A percentile compares a stretch with the other conserved stretches of the same genome.
Evolutionary conservation across 768 basidiomycete genomes (phyloP).

Genomic region (Suillus subaureus): DNA sequence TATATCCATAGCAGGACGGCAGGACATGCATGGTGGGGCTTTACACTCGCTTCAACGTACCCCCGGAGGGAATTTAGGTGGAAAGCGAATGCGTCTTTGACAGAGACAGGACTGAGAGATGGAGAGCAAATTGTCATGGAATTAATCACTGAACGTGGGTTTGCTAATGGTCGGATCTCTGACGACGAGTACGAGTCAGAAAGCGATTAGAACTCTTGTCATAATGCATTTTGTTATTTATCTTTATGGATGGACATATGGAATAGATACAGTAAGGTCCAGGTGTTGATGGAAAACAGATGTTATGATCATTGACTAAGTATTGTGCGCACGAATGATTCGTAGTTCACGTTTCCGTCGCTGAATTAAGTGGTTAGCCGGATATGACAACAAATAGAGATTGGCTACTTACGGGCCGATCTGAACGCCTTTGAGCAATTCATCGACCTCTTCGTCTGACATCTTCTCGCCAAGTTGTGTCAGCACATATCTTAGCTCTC

Average conservation of each 20-base stretch:
- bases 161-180: constrained; percentile 32
- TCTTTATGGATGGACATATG: neutral
- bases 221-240: constrained; percentile 5
- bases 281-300: no score
- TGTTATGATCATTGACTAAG: constrained; percentile 69
- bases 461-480: constrained; percentile 99
- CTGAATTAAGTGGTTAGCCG: constrained; percentile 40
- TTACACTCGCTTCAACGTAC: constrained; percentile 68
- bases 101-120: constrained; percentile 50
- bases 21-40: constrained; percentile 66
- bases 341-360: constrained; percentile 97
- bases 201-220: constrained; percentile 30
- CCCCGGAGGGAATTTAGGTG: constrained; percentile 69
- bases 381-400: neutral
- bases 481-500: constrained; percentile 76
- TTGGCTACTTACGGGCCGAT: constrained; percentile 67
- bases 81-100: constrained; percentile 39
- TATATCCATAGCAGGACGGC: constrained; percentile 32
- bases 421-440: constrained; percentile 94
- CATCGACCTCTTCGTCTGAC: constrained; percentile 96
- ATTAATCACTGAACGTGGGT: constrained; percentile 26
- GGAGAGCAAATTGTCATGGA: constrained; percentile 71
- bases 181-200: constrained; percentile 65
- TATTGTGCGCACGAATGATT: constrained; percentile 94
- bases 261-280: neutral